A percentile compares a stretch with the other conserved stretches of the same genome.
Evolutionary conservation across 345 rosid genomes (phyloP).

Genomic region (Sisymbrium altissimum): DNA sequence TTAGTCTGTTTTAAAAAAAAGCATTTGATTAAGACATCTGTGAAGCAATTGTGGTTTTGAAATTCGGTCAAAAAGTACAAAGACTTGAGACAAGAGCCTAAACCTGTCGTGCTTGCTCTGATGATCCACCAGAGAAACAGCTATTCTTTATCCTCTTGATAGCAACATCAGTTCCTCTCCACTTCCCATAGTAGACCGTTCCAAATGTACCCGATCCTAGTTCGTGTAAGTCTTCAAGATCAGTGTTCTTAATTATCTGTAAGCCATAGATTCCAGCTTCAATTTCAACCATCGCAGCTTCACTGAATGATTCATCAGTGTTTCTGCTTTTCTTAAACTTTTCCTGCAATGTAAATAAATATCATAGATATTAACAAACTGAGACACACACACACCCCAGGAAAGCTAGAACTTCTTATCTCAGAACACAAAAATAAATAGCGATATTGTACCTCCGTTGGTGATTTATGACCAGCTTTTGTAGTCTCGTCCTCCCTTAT

Average conservation of each 20-base stretch:
- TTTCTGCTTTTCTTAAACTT: conserved; percentile 35
- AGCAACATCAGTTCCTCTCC: conserved; percentile 98
- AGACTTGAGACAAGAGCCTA: not conserved
- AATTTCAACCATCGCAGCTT: conserved; percentile 62
- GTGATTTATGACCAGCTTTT: conserved; percentile 35
- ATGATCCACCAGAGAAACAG: conserved; percentile 71
- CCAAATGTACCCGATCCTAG: conserved; percentile 94
- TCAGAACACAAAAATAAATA: not conserved
- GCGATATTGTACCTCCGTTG: conserved; percentile 43
- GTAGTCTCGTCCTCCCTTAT: conserved; percentile 32
- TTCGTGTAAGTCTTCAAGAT: conserved; percentile 81
- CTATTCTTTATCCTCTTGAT: conserved; percentile 86
- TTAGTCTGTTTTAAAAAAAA: conserved; percentile 36
- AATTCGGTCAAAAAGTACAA: not conserved
- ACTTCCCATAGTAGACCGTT: conserved; percentile 83
- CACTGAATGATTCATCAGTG: conserved; percentile 46
- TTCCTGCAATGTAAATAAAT: conserved; percentile 38
- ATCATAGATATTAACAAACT: conserved; percentile 2
- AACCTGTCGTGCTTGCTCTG: conserved; percentile 84
- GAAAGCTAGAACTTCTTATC: not conserved
- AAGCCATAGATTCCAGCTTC: conserved; percentile 76
- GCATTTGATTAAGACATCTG: not conserved
- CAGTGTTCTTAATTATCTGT: conserved; percentile 79
- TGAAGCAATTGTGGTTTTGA: not conserved
- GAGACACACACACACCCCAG: conserved; percentile 1